These are phyloP conservation scores for Uromyces viciae-fabae DNA, from an alignment of 1,284 basidiomycete species.

Conservation along the genomic window DNA sequence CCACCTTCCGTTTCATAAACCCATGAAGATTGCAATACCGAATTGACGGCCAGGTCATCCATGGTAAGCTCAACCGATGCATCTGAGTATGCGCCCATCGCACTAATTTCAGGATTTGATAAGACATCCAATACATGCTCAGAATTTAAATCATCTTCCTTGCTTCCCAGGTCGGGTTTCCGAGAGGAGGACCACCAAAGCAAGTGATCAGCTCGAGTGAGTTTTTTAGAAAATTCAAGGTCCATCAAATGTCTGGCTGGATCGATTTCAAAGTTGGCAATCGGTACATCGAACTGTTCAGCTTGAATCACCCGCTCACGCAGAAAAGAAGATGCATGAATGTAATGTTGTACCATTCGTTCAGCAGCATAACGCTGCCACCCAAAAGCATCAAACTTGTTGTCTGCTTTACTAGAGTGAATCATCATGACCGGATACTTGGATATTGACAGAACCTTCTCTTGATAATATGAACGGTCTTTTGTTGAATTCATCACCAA, in stretches of 20 bases:
- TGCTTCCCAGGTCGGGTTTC: constrained; percentile 88
- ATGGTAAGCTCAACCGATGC: constrained; percentile 87
- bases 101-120: constrained; percentile 77
- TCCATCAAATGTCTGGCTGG: constrained; percentile 82
- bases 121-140: constrained; percentile 63
- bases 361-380: constrained; percentile 63
- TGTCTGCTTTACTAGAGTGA: constrained; percentile 69
- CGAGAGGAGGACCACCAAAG: constrained; percentile 94
- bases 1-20: constrained; percentile 92
- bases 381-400: constrained; percentile 70
- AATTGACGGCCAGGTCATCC: constrained; percentile 87
- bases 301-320: constrained; percentile 76
- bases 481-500: constrained; percentile 82
- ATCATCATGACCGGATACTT: constrained; percentile 86
- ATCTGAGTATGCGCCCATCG: constrained; percentile 83
- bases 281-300: constrained; percentile 83
- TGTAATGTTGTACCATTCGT: constrained; percentile 77
- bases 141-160: constrained; percentile 69
- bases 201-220: constrained; percentile 81
- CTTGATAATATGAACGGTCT: constrained; percentile 78
- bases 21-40: constrained; percentile 85
- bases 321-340: constrained; percentile 74
- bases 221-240: constrained; percentile 79
- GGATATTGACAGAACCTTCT: constrained; percentile 66
- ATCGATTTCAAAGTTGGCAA: constrained; percentile 76